Base-by-base conservation (phyloP, 2,329 filamentous ascomycete genomes). In the Botryotinia convoluta region DNA sequence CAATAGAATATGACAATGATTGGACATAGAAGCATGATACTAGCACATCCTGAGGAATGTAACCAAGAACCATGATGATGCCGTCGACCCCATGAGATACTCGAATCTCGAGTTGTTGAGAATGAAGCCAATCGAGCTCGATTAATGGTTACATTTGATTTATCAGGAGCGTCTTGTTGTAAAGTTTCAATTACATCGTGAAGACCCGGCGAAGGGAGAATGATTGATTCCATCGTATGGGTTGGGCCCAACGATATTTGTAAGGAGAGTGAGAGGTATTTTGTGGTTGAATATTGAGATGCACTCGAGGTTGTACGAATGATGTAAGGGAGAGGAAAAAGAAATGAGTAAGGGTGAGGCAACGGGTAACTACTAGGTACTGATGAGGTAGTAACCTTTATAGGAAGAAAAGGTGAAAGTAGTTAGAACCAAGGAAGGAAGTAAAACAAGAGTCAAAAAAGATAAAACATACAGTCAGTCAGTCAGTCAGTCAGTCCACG, bases 11-110 rank as follows among this genome's bases (percentile, higher is more conserved):
- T 71, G 5, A 78, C 75, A 4, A 78, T 72, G n/a, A 73, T 62
- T 9, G 77, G 77, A 54, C 75, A 77, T 9, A 76, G 54, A 4
- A 70, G 20, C 77, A 78, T 77, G 35, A 78, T 76, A 48, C 75
- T 72, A 6, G 70, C 62, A 63, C 78, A 78, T 16, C 77, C 76
- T 32, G 78, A 69, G 51, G 74, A 77, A 75, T 75, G 79, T 26
- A 70, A 62, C 78, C 68, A 77, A 42, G 75, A 77, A 60, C 79
- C 79, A 77, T 76, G 79, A 72, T 77, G 76, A 74, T 77, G 65
- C 72, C 77, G 74, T 75, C 76, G 73, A 45, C 77, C 76, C 77
- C 77, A 78, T 10, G 75, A 75, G 42, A 77, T 73, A 37, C 70
- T 75, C 4, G 74, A 73, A 67, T 76, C 75, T 63, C 74, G 72